Evolutionary conservation across 257 asterid species (phyloP).

Genomic region (Galeopsis tetrahit): DNA sequence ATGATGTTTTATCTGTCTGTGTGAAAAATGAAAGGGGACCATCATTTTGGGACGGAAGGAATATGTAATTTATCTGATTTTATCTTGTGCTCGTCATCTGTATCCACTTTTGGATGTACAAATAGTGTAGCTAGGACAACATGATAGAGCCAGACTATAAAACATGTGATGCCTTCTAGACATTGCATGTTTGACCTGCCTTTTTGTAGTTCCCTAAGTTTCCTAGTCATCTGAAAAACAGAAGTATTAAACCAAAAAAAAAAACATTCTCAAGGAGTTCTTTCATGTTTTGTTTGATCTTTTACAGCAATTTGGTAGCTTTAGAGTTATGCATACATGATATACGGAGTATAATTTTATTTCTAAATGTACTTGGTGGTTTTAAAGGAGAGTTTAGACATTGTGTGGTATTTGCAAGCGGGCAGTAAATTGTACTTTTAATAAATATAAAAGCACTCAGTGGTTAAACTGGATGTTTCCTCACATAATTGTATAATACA

Average conservation of each 20-base stretch:
- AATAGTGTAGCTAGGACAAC: background rate
- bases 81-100: background rate
- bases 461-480: constrained; percentile 3
- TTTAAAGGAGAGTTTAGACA: background rate
- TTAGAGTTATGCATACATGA: constrained; percentile 8
- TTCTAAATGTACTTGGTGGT: background rate
- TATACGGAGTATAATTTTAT: background rate
- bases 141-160: background rate
- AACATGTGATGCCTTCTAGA: constrained; percentile 14
- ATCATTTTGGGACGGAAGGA: no score
- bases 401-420: background rate
- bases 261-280: constrained; percentile 4
- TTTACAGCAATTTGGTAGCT: constrained; percentile 10
- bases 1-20: no score
- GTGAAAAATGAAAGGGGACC: no score
- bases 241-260: background rate
- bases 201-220: background rate
- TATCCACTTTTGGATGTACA: constrained; percentile 3
- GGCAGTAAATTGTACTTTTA: background rate
- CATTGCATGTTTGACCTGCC: background rate
- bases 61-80: background rate
- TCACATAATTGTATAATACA: constrained; percentile 7
- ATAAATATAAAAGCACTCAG: background rate
- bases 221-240: background rate
- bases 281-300: background rate